Base-by-base conservation (phyloP, 352 stramenopile species). In the Phytophthora europaea region DNA sequence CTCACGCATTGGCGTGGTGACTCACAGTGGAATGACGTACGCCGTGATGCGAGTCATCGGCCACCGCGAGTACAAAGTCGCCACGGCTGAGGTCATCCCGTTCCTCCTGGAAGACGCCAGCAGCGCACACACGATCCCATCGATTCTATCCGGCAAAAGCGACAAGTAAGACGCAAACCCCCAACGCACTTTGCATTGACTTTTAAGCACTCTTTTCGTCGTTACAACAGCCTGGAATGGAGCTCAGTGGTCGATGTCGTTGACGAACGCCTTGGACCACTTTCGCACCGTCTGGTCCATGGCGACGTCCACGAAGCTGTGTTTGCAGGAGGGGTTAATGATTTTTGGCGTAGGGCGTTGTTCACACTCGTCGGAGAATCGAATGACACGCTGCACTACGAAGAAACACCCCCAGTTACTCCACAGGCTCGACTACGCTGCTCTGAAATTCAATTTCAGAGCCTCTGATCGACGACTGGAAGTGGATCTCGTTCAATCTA, bases 221-320 rank as follows among this genome's bases (percentile, higher is more conserved):
- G n/a, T 31, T 7, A 31, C 28, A 31, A 31, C 28, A 4, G 28
- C 28, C 4, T 31, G 28, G 28, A 31, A 31, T 31, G 28, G 28
- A 31, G 28, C 8, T 51, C 43, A 53, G 20, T 31, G 28, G 20
- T 52, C 80, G 31, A 80, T 67, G 15, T 67, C 66, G 6, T 79
- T 52, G 6, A 85, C 9, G 26, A 79, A 80, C 2, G 70, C 54
- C 13, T 64, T 68, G 2, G 78, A 66, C 85, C 83, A 90, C 53
- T 88, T 79, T 61, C 83, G 83, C 28, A 82, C 80, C 20, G 81
- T 81, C 40, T 65, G 67, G 67, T 92, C 84, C 84, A 93, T 91
- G 10, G 76, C 60, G 3, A 54, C 52, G 58, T 93, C 84, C 8
- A 93, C 86, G 8, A 91, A 78, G 45, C 72, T 56, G 78, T 98